Evolutionary conservation across 768 basidiomycete genomes (phyloP).

Genomic region (Naganishia vishniacii): DNA sequence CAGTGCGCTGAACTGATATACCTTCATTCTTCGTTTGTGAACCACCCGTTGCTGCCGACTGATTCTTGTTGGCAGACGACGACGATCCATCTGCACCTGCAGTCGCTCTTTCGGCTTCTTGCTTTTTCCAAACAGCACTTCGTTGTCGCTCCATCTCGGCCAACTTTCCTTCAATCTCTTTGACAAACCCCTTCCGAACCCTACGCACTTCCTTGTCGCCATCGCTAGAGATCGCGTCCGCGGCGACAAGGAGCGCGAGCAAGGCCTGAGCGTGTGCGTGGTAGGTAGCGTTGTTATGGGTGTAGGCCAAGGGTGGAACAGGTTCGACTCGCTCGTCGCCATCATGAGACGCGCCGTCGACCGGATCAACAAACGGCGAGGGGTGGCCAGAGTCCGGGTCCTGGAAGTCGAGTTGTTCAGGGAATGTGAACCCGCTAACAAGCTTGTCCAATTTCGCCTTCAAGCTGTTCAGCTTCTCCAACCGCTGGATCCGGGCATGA

Average conservation of each 20-base stretch:
- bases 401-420: constrained; percentile 24
- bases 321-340: constrained; percentile 12
- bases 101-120: neutral
- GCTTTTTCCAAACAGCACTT: constrained; percentile 20
- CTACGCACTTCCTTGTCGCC: constrained; percentile 57
- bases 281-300: constrained; percentile 57
- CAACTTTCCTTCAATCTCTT: constrained; percentile 53
- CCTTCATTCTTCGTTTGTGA: neutral
- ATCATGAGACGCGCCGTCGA: constrained; percentile 4
- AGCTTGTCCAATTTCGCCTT: constrained; percentile 25
- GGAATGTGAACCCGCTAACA: constrained; percentile 17
- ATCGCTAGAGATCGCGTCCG: constrained; percentile 66
- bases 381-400: constrained; percentile 5
- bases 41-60: neutral
- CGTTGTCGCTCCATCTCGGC: constrained; percentile 51
- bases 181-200: constrained; percentile 55
- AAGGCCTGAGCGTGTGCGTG: constrained; percentile 60
- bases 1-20: neutral
- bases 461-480: constrained; percentile 27
- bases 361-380: neutral
- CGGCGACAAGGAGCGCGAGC: constrained; percentile 56
- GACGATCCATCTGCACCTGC: neutral
- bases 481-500: constrained; percentile 16
- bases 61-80: no score
- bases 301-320: constrained; percentile 54